Evolutionary conservation across 345 rosid genomes (phyloP).

Genomic region (Camelina laxa): DNA sequence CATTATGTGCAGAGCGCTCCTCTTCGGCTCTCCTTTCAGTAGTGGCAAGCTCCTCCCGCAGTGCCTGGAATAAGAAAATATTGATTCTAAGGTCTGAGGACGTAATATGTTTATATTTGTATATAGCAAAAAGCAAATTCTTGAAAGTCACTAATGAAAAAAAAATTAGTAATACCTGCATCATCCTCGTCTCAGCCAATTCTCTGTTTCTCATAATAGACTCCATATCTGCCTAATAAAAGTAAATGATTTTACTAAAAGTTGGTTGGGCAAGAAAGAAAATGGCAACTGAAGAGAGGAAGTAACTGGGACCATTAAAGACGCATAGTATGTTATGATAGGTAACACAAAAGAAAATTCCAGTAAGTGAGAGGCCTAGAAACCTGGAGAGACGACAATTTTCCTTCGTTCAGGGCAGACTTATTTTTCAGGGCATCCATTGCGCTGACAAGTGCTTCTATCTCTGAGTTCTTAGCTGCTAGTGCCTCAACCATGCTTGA

Average conservation of each 20-base stretch:
- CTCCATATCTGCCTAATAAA: slow-evolving; percentile 84
- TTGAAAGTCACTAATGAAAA: slow-evolving; percentile 20
- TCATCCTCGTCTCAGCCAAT: slow-evolving; percentile 96
- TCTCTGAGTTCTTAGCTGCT: slow-evolving; percentile 91
- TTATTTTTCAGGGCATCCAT: slow-evolving; percentile 84
- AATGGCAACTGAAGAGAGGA: slow-evolving; percentile 21
- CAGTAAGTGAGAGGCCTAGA: slow-evolving; percentile 25
- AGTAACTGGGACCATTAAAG: slow-evolving; percentile 1
- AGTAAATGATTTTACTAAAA: slow-evolving; percentile 24
- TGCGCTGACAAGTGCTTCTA: slow-evolving; percentile 76
- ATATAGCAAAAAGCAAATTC: neutral
- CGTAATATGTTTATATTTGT: slow-evolving; percentile 15
- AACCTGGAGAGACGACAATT: slow-evolving; percentile 93
- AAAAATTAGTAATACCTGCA: slow-evolving; percentile 69
- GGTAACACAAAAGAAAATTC: slow-evolving; percentile 10
- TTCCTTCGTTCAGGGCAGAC: slow-evolving; percentile 85
- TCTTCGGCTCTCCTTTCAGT: slow-evolving; percentile 96
- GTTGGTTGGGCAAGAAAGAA: neutral
- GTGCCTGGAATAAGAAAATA: slow-evolving; percentile 59
- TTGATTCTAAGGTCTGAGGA: slow-evolving; percentile 27
- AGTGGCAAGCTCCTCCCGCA: slow-evolving; percentile 95
- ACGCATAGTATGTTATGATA: slow-evolving; percentile 1
- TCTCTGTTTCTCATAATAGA: slow-evolving; percentile 97
- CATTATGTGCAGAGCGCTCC: slow-evolving; percentile 87
- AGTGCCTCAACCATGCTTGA: slow-evolving; percentile 85